Base-by-base conservation (phyloP, 78 protist genomes). In the Dictyostelium brefeldianum region DNA sequence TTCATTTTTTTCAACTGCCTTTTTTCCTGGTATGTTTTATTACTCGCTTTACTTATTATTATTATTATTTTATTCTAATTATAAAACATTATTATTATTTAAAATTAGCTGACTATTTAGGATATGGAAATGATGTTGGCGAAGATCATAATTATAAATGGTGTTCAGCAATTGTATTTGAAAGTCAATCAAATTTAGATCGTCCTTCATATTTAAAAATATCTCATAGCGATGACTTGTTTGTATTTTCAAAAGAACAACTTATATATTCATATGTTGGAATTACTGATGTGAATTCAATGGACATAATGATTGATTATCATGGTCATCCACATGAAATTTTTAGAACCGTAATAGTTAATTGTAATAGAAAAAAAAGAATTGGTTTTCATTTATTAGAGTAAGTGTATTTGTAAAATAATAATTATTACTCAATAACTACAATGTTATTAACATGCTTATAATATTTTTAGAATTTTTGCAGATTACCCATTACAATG, bases 121-220 rank as follows among this genome's bases (percentile, higher is more conserved):
- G 77, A 4, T 69, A 31, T 69, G 77, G 77, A 17, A 69, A 69
- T 69, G n/a, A 69, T 36, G 43, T 2, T 36, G 48, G 48, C 0
- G 11, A 29, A 5, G 50, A 31, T 69, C 77, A 69, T 69, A 69
- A 69, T 69, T 69, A 69, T 69, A 69, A 69, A 69, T 69, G 43
- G 43, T 69, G 77, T 36, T 48, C 48, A 3, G 43, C 43, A 36
- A 36, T 36, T 1, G 1, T 2, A 36, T 36, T 36, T 36, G 43
- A 36, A 36, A 36, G 43, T 36, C 43, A 36, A 36, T 36, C 43
- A 36, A 36, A 36, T 36, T 36, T 36, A 3, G 43, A 36, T 36
- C 1, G 43, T 3, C 43, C 43, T 2, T 36, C 43, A 3, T 29
- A 31, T 69, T 69, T 36, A 11, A 0, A 18, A 5, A n/a, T n/a